Base-by-base conservation (phyloP, 2,329 filamentous ascomycete species). In the Parasarocladium wereldwijsianum region DNA sequence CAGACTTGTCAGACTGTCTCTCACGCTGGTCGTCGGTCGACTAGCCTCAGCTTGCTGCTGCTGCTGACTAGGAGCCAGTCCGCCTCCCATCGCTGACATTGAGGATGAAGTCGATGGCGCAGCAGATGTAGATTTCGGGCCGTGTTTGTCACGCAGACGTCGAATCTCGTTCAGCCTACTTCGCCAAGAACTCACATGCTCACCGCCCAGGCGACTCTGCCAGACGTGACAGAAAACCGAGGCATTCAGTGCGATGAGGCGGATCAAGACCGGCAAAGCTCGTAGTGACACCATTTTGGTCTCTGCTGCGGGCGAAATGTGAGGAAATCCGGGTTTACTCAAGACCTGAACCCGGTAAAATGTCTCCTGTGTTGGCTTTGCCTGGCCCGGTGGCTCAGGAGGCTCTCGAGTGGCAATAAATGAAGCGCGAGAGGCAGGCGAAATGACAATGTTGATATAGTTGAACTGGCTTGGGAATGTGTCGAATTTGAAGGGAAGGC, bases 391-490 rank as follows among this genome's bases (percentile, higher is more conserved):
- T n/a, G n/a, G n/a, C n/a, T n/a, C n/a, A n/a, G n/a, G n/a, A 7
- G 28, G 28, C 31, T 66, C 55, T 12, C 74, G 60, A 5, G 67
- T 70, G 28, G 79, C 74, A 21, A 83, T 66, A 45, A 86, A 87
- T 3, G 77, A 79, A 3, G 75, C 74, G 23, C 76, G 68, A 4
- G 84, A 86, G 37, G 86, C 81, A 1, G 90, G 90, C 3, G 82
- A 83, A 45, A 98, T 87, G 42, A 96, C 79, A 43, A 98, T 96
- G 49, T 94, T 85, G 47, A 98, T 85, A 46, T 82, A 93, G 48
- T 94, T 96, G 62, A 98, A 93, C 34, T 87, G 80, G 1, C 85
- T 92, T 1, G 84, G 84, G 43, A 98, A 93, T 0, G 83, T 93
- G 48, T 93, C 73, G 48, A 93, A 93, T 32, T 70, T 68, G 58